Evolutionary conservation across 805 yeast genomes (phyloP).

Genomic region (Suhomyces sp.): DNA sequence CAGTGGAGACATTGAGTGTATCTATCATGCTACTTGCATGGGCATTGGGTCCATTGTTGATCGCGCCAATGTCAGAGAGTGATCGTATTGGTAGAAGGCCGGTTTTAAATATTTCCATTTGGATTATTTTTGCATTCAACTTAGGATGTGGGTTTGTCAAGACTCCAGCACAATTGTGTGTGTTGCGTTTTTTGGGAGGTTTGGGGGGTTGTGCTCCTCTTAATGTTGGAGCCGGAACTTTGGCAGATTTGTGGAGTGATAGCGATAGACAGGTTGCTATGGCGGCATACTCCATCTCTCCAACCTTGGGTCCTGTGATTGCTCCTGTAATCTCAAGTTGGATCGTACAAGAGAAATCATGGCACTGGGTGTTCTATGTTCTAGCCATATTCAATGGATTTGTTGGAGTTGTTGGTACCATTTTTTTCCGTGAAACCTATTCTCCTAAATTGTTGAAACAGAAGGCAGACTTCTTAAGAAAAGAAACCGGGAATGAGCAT

Average conservation of each 20-base stretch:
- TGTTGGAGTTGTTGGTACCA: slow-evolving; percentile 30
- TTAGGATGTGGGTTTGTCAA: slow-evolving; percentile 37
- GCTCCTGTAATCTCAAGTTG: slow-evolving; percentile 40
- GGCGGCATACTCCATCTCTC: slow-evolving; percentile 38
- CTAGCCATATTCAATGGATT: slow-evolving; percentile 35
- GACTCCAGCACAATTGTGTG: slow-evolving; percentile 32
- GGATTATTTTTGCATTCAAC: slow-evolving; percentile 35
- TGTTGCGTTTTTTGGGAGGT: slow-evolving; percentile 37
- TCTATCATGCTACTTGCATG: slow-evolving; percentile 40
- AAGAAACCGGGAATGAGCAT: slow-evolving; percentile 34
- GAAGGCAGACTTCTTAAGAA: slow-evolving; percentile 28
- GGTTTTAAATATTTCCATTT: slow-evolving; percentile 32
- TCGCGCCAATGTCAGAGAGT: slow-evolving; percentile 40
- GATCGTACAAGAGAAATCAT: slow-evolving; percentile 28
- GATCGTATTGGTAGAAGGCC: slow-evolving; percentile 37
- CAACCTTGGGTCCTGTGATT: slow-evolving; percentile 38
- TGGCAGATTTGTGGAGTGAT: slow-evolving; percentile 38
- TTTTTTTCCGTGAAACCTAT: slow-evolving; percentile 35
- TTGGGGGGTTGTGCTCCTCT: slow-evolving; percentile 39
- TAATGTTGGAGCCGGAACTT: slow-evolving; percentile 40
- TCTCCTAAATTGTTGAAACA: slow-evolving; percentile 32
- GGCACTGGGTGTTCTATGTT: slow-evolving; percentile 41
- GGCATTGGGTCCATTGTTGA: slow-evolving; percentile 40
- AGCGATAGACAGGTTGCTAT: slow-evolving; percentile 31
- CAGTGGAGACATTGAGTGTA: slow-evolving; percentile 31